Evolutionary conservation across 768 basidiomycete genomes (phyloP).

Genomic region (Leccinum olivaceopallidum): DNA sequence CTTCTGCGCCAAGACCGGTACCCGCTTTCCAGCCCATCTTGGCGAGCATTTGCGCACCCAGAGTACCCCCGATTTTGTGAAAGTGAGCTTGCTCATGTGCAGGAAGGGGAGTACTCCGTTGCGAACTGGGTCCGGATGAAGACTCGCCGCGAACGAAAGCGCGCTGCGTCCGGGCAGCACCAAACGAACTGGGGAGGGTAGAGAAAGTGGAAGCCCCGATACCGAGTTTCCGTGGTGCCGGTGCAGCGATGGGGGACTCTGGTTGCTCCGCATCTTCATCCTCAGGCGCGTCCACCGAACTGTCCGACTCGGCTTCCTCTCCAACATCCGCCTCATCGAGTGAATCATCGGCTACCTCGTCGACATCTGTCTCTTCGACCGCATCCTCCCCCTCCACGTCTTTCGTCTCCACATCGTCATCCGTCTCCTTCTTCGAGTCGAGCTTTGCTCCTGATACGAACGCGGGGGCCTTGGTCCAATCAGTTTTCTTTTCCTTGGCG

Average conservation of each 20-base stretch:
- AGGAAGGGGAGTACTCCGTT: slow-evolving; percentile 52
- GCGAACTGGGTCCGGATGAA: slow-evolving; percentile 41
- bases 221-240: slow-evolving; percentile 21
- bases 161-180: slow-evolving; percentile 41
- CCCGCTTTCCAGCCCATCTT: slow-evolving; percentile 97
- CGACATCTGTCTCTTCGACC: too few relatives aligned
- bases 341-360: too few relatives aligned
- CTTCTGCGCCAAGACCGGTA: slow-evolving; percentile 46
- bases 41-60: slow-evolving; percentile 86
- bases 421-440: too few relatives aligned
- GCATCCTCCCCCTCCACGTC: too few relatives aligned
- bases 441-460: too few relatives aligned
- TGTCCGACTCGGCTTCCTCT: too few relatives aligned
- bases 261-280: slow-evolving; percentile 30
- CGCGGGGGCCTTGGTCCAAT: too few relatives aligned
- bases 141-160: slow-evolving; percentile 57
- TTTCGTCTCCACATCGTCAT: too few relatives aligned
- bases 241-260: slow-evolving; percentile 33
- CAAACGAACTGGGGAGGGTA: slow-evolving; percentile 39
- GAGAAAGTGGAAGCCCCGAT: slow-evolving; percentile 27
- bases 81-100: slow-evolving; percentile 80
- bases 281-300: too few relatives aligned
- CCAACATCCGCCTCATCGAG: too few relatives aligned
- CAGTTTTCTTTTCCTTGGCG: too few relatives aligned
- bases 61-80: slow-evolving; percentile 67